phyloP scores from a whole-genome alignment of 2,329 filamentous ascomycete genomes.

The Alternaria arborescens region DNA sequence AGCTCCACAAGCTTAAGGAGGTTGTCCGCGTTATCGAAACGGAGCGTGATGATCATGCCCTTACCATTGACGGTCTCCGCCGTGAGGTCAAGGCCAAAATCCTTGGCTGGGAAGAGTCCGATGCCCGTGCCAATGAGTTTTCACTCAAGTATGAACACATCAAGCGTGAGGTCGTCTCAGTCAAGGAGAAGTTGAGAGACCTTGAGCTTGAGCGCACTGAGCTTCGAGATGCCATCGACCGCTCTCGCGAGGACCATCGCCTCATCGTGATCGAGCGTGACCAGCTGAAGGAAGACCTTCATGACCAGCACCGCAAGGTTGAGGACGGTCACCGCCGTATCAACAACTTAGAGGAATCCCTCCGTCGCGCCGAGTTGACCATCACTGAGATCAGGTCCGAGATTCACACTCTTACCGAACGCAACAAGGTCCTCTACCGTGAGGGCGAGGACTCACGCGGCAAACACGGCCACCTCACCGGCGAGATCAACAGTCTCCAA shows the following conservation, averaged over 20 bases:
- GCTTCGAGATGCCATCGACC: constrained; percentile 25
- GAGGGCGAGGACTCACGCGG: constrained; percentile 30
- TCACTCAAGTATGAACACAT: constrained; percentile 36
- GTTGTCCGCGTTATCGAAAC: constrained; percentile 26
- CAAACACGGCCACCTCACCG: constrained; percentile 25
- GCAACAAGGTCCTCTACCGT: constrained; percentile 25
- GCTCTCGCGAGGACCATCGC: constrained; percentile 31
- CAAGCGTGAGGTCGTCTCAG: constrained; percentile 33
- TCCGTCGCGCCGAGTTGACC: constrained; percentile 29
- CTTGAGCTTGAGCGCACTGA: constrained; percentile 29
- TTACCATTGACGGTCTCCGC: constrained; percentile 31
- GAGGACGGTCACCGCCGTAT: constrained; percentile 29
- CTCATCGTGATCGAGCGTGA: constrained; percentile 34
- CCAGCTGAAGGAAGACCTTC: constrained; percentile 33
- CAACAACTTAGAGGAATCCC: constrained; percentile 29
- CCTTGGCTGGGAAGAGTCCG: constrained; percentile 31
- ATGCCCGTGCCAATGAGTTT: constrained; percentile 29
- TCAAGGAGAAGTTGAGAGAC: constrained; percentile 35
- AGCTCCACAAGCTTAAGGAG: constrained; percentile 35
- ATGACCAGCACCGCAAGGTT: constrained; percentile 29
- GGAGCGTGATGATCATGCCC: constrained; percentile 32
- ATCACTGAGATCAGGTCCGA: constrained; percentile 24
- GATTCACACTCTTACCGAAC: constrained; percentile 28
- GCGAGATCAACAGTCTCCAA: constrained; percentile 23
- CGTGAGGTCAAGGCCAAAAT: constrained; percentile 33